These are phyloP conservation scores for Coemansia sp. DNA, from an alignment of 192 early-diverging fungal genomes.

Conservation along the genomic window DNA sequence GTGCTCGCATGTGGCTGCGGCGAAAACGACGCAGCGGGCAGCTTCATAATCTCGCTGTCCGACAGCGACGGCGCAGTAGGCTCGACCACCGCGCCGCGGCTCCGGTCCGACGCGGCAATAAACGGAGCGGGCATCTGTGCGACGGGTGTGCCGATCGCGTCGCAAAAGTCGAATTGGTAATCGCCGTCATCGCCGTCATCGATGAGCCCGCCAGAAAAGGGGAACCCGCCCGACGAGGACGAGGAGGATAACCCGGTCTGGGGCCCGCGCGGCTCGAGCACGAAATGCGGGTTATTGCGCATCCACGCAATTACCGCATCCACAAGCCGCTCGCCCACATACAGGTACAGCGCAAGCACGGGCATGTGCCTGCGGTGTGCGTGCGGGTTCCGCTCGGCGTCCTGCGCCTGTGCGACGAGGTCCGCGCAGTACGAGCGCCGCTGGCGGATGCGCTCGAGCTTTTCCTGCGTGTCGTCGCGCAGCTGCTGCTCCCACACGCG, in stretches of 20 bases:
- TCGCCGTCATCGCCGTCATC: no score
- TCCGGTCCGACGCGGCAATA: no score
- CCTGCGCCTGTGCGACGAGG: not conserved
- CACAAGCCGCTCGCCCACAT: not conserved
- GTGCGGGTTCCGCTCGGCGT: not conserved
- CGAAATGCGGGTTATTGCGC: not conserved
- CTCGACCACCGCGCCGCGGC: not conserved
- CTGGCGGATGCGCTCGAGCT: conserved; percentile 17
- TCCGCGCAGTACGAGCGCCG: conserved; percentile 1
- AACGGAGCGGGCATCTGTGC: no score
- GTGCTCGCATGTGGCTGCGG: no score
- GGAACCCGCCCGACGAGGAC: no score
- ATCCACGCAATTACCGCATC: not conserved
- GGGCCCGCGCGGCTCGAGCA: not conserved
- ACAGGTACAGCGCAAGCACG: not conserved
- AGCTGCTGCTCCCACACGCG: conserved; percentile 36
- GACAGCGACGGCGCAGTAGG: not conserved
- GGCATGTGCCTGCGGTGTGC: not conserved
- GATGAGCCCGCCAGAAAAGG: no score
- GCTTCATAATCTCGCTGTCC: not conserved
- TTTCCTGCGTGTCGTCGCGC: conserved; percentile 19
- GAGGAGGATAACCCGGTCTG: no score
- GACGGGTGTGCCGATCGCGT: no score
- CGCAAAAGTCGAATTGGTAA: no score
- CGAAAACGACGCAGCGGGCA: not conserved